Conservation (phyloP, 441 rosid species). For the Adansonia madagascariensis region DNA sequence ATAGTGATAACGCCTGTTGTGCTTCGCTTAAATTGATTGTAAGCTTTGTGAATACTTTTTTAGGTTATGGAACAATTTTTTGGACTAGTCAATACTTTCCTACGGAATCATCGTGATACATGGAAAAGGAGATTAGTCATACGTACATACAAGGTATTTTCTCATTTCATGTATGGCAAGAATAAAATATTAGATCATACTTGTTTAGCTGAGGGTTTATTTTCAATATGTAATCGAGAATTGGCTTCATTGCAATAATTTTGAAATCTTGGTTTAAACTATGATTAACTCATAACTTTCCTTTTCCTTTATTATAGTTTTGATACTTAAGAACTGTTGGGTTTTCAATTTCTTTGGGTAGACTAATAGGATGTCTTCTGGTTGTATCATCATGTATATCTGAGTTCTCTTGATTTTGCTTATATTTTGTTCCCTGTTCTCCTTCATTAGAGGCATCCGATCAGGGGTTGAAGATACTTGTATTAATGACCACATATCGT, state of each 20-base stretch:
- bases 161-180: slow-evolving; percentile 21
- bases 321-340: background rate
- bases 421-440: background rate
- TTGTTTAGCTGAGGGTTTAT: background rate
- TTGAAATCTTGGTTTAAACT: slow-evolving; percentile 20
- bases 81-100: slow-evolving; percentile 89
- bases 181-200: background rate
- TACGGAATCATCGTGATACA: slow-evolving; percentile 81
- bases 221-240: background rate
- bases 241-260: background rate
- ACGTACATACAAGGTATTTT: slow-evolving; percentile 89
- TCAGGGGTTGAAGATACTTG: background rate
- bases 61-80: slow-evolving; percentile 99
- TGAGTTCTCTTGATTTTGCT: slow-evolving; percentile 2
- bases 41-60: slow-evolving; percentile 29
- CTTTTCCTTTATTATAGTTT: slow-evolving; percentile 11
- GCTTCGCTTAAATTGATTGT: slow-evolving; percentile 16
- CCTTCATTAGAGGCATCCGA: background rate
- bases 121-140: slow-evolving; percentile 90
- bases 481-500: slow-evolving; percentile 6
- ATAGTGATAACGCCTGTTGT: background rate
- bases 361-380: slow-evolving; percentile 17
- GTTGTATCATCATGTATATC: slow-evolving; percentile 1
- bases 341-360: background rate
- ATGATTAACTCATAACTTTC: slow-evolving; percentile 8